These are phyloP conservation scores for Coniella vitis DNA, from an alignment of 2,329 filamentous ascomycete genomes.

Conservation along the genomic window DNA sequence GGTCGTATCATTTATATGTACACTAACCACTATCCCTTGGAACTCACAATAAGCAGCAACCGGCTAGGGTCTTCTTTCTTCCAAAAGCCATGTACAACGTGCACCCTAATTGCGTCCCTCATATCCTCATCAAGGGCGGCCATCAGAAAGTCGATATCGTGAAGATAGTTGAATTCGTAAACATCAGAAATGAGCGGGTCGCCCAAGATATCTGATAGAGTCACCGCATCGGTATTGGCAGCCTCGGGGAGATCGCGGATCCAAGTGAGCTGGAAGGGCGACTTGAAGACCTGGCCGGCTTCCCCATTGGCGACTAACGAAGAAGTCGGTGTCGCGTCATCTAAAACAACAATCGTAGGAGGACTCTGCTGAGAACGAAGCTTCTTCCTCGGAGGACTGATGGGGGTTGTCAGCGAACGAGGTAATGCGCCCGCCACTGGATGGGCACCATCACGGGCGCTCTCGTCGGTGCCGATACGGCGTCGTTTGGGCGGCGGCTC, in stretches of 20 bases:
- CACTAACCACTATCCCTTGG: not conserved
- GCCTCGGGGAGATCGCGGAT: constrained; percentile 55
- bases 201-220: constrained; percentile 60
- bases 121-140: constrained; percentile 46
- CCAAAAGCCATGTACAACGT: constrained; percentile 57
- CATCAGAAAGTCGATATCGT: constrained; percentile 53
- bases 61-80: constrained; percentile 59
- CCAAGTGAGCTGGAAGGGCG: constrained; percentile 65
- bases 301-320: not conserved
- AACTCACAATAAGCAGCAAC: constrained; percentile 48
- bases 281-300: constrained; percentile 32
- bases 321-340: not conserved
- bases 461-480: constrained; percentile 1
- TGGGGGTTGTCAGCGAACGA: constrained; percentile 29
- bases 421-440: constrained; percentile 14
- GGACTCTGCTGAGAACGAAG: constrained; percentile 10
- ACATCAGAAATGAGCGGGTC: constrained; percentile 67
- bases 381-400: constrained; percentile 40
- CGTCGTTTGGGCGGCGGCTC: constrained; percentile 8
- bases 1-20: not conserved
- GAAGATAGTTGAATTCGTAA: constrained; percentile 65
- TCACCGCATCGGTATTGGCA: constrained; percentile 59
- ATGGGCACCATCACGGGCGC: not conserved
- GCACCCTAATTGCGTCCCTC: constrained; percentile 41
- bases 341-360: constrained; percentile 1